Percentiles rank a stretch among this genome's conserved stretches.
phyloP scores from a whole-genome alignment of 2,329 filamentous ascomycete species.

The Fusarium napiforme region DNA sequence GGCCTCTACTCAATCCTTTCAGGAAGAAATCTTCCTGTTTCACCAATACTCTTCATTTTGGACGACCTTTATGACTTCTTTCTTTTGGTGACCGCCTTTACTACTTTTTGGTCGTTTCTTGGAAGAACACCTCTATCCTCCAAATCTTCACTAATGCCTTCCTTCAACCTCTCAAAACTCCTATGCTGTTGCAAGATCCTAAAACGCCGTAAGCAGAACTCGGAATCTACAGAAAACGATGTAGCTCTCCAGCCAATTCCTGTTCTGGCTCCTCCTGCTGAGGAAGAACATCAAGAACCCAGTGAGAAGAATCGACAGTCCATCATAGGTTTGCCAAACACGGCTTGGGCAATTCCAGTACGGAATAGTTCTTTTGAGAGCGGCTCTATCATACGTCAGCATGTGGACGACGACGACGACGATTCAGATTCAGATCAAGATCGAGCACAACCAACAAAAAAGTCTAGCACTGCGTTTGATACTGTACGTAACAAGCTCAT shows the following conservation, averaged over 20 bases:
- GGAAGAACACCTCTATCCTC: constrained; percentile 18
- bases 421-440: constrained; percentile 56
- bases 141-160: not conserved
- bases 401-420: constrained; percentile 47
- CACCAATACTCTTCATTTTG: constrained; percentile 7
- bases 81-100: constrained; percentile 14
- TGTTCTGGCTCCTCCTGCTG: not conserved
- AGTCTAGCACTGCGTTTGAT: constrained; percentile 55
- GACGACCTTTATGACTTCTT: not conserved
- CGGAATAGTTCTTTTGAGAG: not conserved
- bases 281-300: not conserved
- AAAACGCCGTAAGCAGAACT: constrained; percentile 1
- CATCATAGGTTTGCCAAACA: constrained; percentile 26
- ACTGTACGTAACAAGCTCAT: constrained; percentile 58
- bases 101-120: constrained; percentile 28
- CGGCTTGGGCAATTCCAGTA: constrained; percentile 18
- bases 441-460: constrained; percentile 37
- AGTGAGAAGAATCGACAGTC: not conserved
- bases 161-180: constrained; percentile 24
- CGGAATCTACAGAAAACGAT: not conserved
- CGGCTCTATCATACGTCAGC: constrained; percentile 35
- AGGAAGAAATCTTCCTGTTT: not conserved
- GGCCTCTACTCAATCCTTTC: too few relatives aligned
- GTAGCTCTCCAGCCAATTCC: constrained; percentile 4
- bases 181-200: constrained; percentile 42